Evolutionary conservation across 352 stramenopile species (phyloP).

Genomic region (Globisporangium splendens): DNA sequence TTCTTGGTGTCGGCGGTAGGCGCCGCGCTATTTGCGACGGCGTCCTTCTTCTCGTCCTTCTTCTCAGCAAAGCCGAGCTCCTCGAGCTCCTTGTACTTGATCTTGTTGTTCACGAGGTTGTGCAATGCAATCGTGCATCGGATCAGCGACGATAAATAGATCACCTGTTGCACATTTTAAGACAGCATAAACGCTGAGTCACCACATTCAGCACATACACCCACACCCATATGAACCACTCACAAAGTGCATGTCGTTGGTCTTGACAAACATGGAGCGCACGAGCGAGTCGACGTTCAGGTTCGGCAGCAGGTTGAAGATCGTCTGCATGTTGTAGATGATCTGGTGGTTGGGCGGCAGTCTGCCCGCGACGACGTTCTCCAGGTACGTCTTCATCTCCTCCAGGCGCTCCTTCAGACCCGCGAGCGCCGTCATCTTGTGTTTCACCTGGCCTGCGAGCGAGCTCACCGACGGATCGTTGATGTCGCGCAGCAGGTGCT

Average conservation of each 20-base stretch:
- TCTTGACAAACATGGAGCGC: slow-evolving; percentile 97
- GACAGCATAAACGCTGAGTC: not conserved
- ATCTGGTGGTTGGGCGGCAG: slow-evolving; percentile 90
- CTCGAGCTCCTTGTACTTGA: slow-evolving; percentile 93
- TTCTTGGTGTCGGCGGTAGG: slow-evolving; percentile 19
- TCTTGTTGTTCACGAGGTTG: slow-evolving; percentile 99
- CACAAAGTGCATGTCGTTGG: slow-evolving; percentile 99
- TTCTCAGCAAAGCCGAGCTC: slow-evolving; percentile 70
- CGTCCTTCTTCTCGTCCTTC: slow-evolving; percentile 64
- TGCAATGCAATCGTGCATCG: slow-evolving; percentile 97
- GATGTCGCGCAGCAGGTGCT: slow-evolving; percentile 99
- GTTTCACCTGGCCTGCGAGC: slow-evolving; percentile 97
- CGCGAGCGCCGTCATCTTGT: slow-evolving; percentile 96
- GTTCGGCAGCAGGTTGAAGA: slow-evolving; percentile 99
- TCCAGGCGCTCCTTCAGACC: slow-evolving; percentile 94
- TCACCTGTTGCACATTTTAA: slow-evolving; percentile 54
- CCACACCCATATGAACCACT: slow-evolving; percentile 17
- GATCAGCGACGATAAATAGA: slow-evolving; percentile 97
- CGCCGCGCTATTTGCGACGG: slow-evolving; percentile 7
- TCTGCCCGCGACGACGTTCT: slow-evolving; percentile 86
- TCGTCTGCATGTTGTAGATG: slow-evolving; percentile 99
- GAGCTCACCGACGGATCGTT: slow-evolving; percentile 99
- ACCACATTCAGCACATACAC: slow-evolving; percentile 4
- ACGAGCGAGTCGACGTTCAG: slow-evolving; percentile 97
- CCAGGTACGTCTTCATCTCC: slow-evolving; percentile 98